Percentiles rank a stretch among this genome's conserved stretches.
These are phyloP conservation scores for Pyrrhoderma noxium DNA, from an alignment of 1,284 basidiomycete genomes.

Conservation along the genomic window DNA sequence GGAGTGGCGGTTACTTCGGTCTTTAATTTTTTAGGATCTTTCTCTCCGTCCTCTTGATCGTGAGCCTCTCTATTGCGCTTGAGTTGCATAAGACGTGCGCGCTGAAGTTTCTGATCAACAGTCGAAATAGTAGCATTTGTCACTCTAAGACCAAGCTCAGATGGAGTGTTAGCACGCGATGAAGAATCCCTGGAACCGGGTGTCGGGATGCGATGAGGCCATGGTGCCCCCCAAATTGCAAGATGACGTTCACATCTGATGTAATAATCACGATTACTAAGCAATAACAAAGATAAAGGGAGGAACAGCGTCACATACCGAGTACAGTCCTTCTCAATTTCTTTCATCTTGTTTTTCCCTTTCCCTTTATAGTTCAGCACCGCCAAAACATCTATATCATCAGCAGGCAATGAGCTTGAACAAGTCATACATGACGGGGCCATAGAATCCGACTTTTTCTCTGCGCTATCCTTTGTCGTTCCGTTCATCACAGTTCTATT, in stretches of 20 bases:
- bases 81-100: slow-evolving; percentile 12
- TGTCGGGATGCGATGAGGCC: slow-evolving; percentile 55
- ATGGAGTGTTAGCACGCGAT: slow-evolving; percentile 47
- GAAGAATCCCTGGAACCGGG: slow-evolving; percentile 40
- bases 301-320: slow-evolving; percentile 57
- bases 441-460: slow-evolving; percentile 22
- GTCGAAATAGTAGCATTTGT: slow-evolving; percentile 1
- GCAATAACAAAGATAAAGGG: background rate
- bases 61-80: background rate
- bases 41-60: background rate
- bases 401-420: slow-evolving; percentile 20
- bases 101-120: slow-evolving; percentile 13
- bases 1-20: background rate
- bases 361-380: slow-evolving; percentile 37
- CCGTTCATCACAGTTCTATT: background rate
- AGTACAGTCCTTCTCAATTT: slow-evolving; percentile 61
- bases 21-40: background rate
- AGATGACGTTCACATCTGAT: slow-evolving; percentile 66
- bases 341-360: slow-evolving; percentile 37
- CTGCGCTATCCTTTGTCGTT: slow-evolving; percentile 20
- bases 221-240: slow-evolving; percentile 61
- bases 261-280: background rate
- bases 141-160: slow-evolving; percentile 24
- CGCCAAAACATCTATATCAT: slow-evolving; percentile 23
- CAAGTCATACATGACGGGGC: slow-evolving; percentile 24